Evolutionary conservation across 495 filamentous ascomycete species (phyloP).

Genomic region (Aspergillus taichungensis): DNA sequence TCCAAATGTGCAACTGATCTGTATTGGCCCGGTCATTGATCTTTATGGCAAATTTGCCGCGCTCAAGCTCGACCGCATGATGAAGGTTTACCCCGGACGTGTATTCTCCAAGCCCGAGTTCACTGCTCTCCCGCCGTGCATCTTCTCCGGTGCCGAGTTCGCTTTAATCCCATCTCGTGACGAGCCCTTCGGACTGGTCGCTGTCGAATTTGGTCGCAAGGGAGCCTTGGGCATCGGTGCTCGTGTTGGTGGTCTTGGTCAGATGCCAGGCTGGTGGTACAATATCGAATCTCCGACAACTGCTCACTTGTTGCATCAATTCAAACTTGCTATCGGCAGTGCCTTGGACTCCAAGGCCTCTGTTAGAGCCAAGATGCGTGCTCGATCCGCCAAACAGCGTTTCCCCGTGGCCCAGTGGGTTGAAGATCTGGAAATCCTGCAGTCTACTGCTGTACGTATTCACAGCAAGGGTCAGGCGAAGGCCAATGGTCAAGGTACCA

Average conservation of each 20-base stretch:
- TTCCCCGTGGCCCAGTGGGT: conserved; percentile 68
- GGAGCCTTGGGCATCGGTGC: conserved; percentile 69
- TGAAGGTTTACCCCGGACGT: conserved; percentile 66
- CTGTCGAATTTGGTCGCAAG: conserved; percentile 72
- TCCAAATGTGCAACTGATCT: conserved; percentile 59
- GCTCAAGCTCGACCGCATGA: conserved; percentile 60
- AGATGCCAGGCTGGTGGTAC: conserved; percentile 77
- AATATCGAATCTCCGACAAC: conserved; percentile 61
- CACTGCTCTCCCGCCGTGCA: conserved; percentile 62
- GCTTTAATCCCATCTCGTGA: conserved; percentile 72
- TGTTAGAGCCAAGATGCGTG: conserved; percentile 59
- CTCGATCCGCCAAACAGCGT: conserved; percentile 65
- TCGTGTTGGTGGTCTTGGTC: conserved; percentile 56
- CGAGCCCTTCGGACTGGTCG: conserved; percentile 75
- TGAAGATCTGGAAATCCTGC: conserved; percentile 52
- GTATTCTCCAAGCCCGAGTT: conserved; percentile 74
- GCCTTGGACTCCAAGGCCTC: conserved; percentile 54
- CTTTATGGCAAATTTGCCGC: conserved; percentile 73
- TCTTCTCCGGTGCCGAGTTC: conserved; percentile 74
- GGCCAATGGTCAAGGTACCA: conserved; percentile 21
- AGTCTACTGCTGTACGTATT: conserved; percentile 46
- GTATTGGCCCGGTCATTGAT: conserved; percentile 67
- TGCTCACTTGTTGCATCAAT: conserved; percentile 62
- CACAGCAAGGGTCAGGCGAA: conserved; percentile 34
- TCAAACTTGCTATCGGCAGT: conserved; percentile 57